Evolutionary conservation across 495 filamentous ascomycete genomes (phyloP), one percentile per base, ranked within the genome.

Genomic region (Evansstolkia leycettana): DNA sequence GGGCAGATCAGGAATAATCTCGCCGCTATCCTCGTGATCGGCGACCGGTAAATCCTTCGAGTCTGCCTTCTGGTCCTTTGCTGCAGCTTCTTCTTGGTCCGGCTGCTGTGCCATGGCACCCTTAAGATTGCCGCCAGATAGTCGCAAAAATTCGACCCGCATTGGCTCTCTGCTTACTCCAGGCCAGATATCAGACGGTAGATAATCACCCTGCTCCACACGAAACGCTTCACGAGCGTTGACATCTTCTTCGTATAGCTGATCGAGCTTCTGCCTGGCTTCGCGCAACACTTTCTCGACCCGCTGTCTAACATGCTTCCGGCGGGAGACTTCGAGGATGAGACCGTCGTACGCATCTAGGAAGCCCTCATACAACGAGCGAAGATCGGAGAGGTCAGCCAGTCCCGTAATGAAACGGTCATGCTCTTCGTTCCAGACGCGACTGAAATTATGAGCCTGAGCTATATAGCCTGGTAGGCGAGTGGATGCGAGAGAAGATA

Each of bases 111-210:
- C 32, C 20, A 36, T 31, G 10, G 41, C 43, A 30, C 41, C 45
- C 29, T 58, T 52, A 0, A 65, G 43, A 13, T 48, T 48, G 12
- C 58, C 62, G 1, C 64, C 64, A 2, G 57, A 48, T 34, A 66
- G 48, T 7, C 63, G 51, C 7, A 45, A 45, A 15, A 83, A 65
- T 33, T 74, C 59, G 33, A 75, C 76, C 31, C 69, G 65, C 47
- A 66, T 62, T 17, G 79, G 78, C 19, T 65, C 67, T 30, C 71
- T 63, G 36, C 67, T 64, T 17, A 84, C 60, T 5, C 80, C 83
- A 0, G 78, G 78, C 90, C 89, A 98, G 27, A 98, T 76, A 48
- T 95, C 92, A 2, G 76, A 74, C 0, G 90, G 90, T 13, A 98
- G 55, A 48, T 75, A 90, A 40, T 93, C 83, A 2, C 86, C 87